These are phyloP conservation scores for Penstemon eatonii DNA, from an alignment of 257 asterid species.

Conservation along the genomic window DNA sequence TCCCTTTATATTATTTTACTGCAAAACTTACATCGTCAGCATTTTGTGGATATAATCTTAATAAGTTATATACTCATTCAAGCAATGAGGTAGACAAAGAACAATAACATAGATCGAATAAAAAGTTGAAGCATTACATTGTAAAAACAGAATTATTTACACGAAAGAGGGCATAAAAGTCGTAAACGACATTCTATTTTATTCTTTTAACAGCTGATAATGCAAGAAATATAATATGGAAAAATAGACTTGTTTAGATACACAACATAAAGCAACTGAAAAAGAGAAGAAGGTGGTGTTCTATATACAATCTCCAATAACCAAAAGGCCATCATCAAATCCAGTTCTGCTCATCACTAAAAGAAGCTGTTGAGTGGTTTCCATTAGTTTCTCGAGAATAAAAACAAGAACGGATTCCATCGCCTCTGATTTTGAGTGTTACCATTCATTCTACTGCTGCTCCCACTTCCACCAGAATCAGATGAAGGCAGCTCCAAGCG, in stretches of 20 bases:
- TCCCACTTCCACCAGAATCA: slow-evolving; percentile 38
- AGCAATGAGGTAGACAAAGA: not conserved
- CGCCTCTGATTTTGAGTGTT: slow-evolving; percentile 58
- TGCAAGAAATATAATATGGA: slow-evolving; percentile 10
- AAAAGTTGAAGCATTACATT: not conserved
- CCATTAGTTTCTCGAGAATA: slow-evolving; percentile 39
- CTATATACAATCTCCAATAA: slow-evolving; percentile 32
- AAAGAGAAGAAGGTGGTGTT: not conserved
- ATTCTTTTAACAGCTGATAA: slow-evolving; percentile 24
- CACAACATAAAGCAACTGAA: slow-evolving; percentile 20
- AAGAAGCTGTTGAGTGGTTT: slow-evolving; percentile 38
- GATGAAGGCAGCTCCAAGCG: slow-evolving; percentile 56
- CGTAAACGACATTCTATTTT: not conserved
- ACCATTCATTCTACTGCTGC: slow-evolving; percentile 41
- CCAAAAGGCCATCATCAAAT: slow-evolving; percentile 45
- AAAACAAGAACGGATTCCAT: slow-evolving; percentile 47
- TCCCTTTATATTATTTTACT: no score
- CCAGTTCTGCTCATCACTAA: slow-evolving; percentile 39
- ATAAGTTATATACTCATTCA: no score
- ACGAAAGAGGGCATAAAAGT: slow-evolving; percentile 7
- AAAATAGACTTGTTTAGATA: slow-evolving; percentile 22
- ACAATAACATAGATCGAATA: not conserved
- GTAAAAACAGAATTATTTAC: slow-evolving; percentile 12
- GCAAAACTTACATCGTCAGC: no score
- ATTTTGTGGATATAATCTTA: no score